phyloP scores from a whole-genome alignment of 2,329 filamentous ascomycete genomes.

The Chrysosphaeria jannelii region DNA sequence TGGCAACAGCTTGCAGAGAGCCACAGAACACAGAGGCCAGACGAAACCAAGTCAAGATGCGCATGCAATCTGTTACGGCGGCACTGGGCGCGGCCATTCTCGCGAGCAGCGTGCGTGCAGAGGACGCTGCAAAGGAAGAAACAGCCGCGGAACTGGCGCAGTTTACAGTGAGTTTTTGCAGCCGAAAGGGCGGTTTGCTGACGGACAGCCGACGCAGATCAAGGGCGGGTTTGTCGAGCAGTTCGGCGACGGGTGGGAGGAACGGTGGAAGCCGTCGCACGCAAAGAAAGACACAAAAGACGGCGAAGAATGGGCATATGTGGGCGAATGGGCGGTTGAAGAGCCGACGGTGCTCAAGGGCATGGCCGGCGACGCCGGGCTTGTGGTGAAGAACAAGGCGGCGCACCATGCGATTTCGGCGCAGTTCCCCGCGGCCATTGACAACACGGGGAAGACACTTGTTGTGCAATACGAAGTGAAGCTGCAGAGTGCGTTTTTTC shows the following conservation, averaged over 20 bases:
- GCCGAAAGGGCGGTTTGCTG: too few species aligned
- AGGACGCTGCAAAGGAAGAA: constrained; percentile 25
- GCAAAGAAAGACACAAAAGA: constrained; percentile 71
- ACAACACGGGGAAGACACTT: constrained; percentile 89
- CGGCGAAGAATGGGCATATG: constrained; percentile 90
- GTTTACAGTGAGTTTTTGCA: constrained; percentile 82
- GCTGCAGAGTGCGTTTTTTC: too few species aligned
- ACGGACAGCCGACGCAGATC: constrained; percentile 52
- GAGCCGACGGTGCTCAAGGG: constrained; percentile 76
- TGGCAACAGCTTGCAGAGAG: too few species aligned
- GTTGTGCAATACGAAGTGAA: constrained; percentile 99
- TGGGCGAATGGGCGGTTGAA: constrained; percentile 90
- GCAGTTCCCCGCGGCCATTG: constrained; percentile 88
- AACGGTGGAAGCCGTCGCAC: constrained; percentile 76
- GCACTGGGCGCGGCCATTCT: constrained; percentile 45
- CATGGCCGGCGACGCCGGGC: constrained; percentile 80
- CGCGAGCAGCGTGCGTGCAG: constrained; percentile 37
- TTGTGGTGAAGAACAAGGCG: constrained; percentile 92
- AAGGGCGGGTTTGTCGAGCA: constrained; percentile 95
- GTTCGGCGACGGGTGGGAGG: constrained; percentile 90
- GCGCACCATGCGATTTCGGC: constrained; percentile 98
- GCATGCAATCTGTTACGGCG: constrained; percentile 52
- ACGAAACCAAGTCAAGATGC: too few species aligned
- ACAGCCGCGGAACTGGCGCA: constrained; percentile 38
- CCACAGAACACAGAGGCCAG: too few species aligned